Evolutionary conservation across 306 rosid genomes (phyloP).

Genomic region (Luffa aegyptiaca): DNA sequence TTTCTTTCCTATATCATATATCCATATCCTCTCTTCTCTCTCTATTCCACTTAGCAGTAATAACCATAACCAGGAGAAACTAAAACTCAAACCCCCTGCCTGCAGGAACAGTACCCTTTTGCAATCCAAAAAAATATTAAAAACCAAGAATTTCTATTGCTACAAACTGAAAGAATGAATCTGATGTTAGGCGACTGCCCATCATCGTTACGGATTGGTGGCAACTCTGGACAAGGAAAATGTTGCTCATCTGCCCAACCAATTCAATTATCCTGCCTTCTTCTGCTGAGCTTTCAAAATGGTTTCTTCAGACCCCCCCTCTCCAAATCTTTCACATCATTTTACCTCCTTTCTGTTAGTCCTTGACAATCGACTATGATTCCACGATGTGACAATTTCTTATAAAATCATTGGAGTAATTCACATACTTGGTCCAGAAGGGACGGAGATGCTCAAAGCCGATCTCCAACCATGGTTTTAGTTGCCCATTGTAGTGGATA

Average conservation of each 20-base stretch:
- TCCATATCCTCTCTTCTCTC: constrained; percentile 13
- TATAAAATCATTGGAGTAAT: constrained; percentile 85
- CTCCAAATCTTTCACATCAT: constrained; percentile 5
- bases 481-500: constrained; percentile 96
- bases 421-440: constrained; percentile 85
- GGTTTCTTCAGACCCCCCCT: constrained; percentile 24
- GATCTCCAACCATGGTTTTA: constrained; percentile 92
- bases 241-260: constrained; percentile 25
- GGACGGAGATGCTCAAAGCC: constrained; percentile 98
- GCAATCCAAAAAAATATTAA: constrained; percentile 48
- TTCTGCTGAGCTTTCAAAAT: constrained; percentile 32
- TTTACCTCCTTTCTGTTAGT: constrained; percentile 19
- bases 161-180: constrained; percentile 56
- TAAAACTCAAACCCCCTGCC: constrained; percentile 29
- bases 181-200: constrained; percentile 24
- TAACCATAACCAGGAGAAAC: constrained; percentile 36
- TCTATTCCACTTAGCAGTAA: constrained; percentile 9
- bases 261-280: constrained; percentile 16
- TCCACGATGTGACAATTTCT: constrained; percentile 92
- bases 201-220: constrained; percentile 28
- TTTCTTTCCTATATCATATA: constrained; percentile 23
- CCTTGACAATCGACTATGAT: constrained; percentile 43
- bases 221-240: constrained; percentile 23
- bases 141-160: constrained; percentile 31
- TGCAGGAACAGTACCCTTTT: constrained; percentile 42